Evolutionary conservation across 352 stramenopile species (phyloP).

Genomic region (Phytophthora foliorum): DNA sequence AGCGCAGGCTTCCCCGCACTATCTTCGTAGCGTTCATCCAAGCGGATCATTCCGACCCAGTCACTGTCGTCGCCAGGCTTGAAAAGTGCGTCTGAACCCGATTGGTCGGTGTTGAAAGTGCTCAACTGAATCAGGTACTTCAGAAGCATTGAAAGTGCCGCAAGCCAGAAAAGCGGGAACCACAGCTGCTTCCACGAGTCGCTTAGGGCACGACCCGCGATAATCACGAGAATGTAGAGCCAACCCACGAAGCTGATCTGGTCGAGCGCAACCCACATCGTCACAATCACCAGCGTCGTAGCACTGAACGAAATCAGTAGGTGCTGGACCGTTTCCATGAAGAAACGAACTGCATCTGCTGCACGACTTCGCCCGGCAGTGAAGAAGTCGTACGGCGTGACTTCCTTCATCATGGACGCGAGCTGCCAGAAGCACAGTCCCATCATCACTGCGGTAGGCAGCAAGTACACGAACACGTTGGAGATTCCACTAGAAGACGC

Average conservation of each 20-base stretch:
- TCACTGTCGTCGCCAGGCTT: slow-evolving; percentile 62
- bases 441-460: slow-evolving; percentile 78
- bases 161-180: slow-evolving; percentile 86
- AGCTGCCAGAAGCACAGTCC: slow-evolving; percentile 88
- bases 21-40: slow-evolving; percentile 52
- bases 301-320: slow-evolving; percentile 81
- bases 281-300: slow-evolving; percentile 68
- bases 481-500: slow-evolving; percentile 69
- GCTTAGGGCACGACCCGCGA: slow-evolving; percentile 61
- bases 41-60: slow-evolving; percentile 64
- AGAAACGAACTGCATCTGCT: slow-evolving; percentile 64
- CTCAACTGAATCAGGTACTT: slow-evolving; percentile 80
- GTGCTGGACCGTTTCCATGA: slow-evolving; percentile 67
- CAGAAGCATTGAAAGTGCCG: slow-evolving; percentile 58
- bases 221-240: slow-evolving; percentile 73
- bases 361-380: slow-evolving; percentile 58
- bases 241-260: slow-evolving; percentile 71
- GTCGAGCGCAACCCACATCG: slow-evolving; percentile 73
- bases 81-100: slow-evolving; percentile 42
- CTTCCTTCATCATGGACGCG: slow-evolving; percentile 72
- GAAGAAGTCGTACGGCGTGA: slow-evolving; percentile 75
- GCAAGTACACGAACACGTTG: slow-evolving; percentile 81
- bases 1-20: slow-evolving; percentile 45
- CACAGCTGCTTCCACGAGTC: slow-evolving; percentile 77
- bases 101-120: slow-evolving; percentile 52